Percentiles rank a stretch among this genome's conserved stretches.
These are phyloP conservation scores for Ajuga chamaepitys DNA, from an alignment of 257 asterid species.

Conservation along the genomic window DNA sequence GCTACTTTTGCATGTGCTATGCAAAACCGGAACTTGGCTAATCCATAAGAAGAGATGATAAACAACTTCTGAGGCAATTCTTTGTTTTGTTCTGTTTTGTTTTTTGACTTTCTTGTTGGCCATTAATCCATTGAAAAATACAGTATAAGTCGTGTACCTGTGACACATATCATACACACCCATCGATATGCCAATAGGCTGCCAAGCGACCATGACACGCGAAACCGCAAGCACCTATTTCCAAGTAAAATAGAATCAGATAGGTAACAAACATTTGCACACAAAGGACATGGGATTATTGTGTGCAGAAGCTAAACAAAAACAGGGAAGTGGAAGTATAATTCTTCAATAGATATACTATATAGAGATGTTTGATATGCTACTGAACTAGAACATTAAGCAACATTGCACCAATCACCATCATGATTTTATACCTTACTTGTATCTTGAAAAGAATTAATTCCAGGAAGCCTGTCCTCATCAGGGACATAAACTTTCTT, in stretches of 20 bases:
- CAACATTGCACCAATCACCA: conserved; percentile 3
- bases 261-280: background rate
- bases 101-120: background rate
- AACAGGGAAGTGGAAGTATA: background rate
- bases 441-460: conserved; percentile 86
- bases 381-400: background rate
- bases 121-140: conserved; percentile 1
- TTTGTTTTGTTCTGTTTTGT: too few relatives aligned
- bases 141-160: conserved; percentile 44
- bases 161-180: conserved; percentile 97
- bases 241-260: conserved; percentile 16
- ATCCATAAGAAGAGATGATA: background rate
- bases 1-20: background rate
- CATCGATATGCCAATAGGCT: conserved; percentile 92
- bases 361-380: background rate
- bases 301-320: background rate
- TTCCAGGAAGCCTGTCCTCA: conserved; percentile 87
- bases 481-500: conserved; percentile 81
- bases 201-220: conserved; percentile 94
- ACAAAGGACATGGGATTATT: background rate
- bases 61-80: background rate
- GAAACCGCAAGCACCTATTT: conserved; percentile 93
- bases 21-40: background rate
- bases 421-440: conserved; percentile 51
- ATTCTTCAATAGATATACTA: background rate